Percentiles rank a stretch among this genome's conserved stretches.
These are phyloP conservation scores for Parachaetomium inaequale DNA, from an alignment of 495 filamentous ascomycete genomes.

Conservation along the genomic window DNA sequence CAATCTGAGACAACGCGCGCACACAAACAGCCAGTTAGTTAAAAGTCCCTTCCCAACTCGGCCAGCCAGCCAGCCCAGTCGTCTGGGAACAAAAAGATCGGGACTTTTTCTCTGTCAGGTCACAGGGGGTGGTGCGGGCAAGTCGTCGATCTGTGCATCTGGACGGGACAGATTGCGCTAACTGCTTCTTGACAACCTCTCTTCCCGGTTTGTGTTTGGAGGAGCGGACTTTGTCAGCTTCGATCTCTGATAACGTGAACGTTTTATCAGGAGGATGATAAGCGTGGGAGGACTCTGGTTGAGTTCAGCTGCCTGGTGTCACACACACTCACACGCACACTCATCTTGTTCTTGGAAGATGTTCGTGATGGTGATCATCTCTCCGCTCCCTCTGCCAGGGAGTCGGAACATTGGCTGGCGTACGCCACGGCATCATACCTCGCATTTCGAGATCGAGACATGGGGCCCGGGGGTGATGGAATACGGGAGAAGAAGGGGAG, in stretches of 20 bases:
- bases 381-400: background rate
- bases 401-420: background rate
- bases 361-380: background rate
- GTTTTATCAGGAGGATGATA: background rate
- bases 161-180: background rate
- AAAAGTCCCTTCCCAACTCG: background rate
- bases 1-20: background rate
- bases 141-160: background rate
- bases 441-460: conserved; percentile 6
- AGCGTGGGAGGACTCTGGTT: background rate
- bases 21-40: background rate
- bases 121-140: background rate
- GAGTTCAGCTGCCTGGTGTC: background rate
- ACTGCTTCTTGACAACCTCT: background rate
- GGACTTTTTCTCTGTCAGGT: background rate
- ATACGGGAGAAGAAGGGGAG: background rate
- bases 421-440: background rate
- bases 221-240: no score
- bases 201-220: background rate
- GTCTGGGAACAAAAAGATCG: no score
- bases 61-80: background rate
- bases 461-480: background rate
- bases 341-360: background rate
- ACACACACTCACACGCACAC: no score
- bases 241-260: background rate